A percentile compares a stretch with the other conserved stretches of the same genome.
These are phyloP conservation scores for Pseudopithomyces chartarum DNA, from an alignment of 2,329 filamentous ascomycete genomes.

Conservation along the genomic window DNA sequence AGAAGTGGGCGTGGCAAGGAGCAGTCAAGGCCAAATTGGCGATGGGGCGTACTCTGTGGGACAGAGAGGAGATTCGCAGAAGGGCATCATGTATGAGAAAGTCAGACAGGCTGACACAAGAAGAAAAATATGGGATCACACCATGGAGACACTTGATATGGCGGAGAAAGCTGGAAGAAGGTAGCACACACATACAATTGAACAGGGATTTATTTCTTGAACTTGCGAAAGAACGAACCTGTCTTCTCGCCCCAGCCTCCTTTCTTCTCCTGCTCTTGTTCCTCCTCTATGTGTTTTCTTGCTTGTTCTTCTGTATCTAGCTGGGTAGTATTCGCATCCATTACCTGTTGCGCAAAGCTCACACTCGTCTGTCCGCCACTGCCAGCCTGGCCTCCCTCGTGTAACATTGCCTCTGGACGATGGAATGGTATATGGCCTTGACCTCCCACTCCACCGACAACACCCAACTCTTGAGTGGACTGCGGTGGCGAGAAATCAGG, in stretches of 20 bases:
- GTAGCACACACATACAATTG: background rate
- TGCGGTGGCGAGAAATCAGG: constrained; percentile 5
- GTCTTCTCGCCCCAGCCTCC: constrained; percentile 11
- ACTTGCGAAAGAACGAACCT: constrained; percentile 8
- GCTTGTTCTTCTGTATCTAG: constrained; percentile 43
- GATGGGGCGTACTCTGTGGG: background rate
- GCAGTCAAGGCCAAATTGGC: background rate
- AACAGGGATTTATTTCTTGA: constrained; percentile 6
- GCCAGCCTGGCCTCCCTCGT: constrained; percentile 8
- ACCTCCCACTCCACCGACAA: constrained; percentile 11
- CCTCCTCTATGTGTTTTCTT: constrained; percentile 7
- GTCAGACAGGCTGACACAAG: background rate
- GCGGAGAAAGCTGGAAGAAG: background rate
- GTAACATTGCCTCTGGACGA: constrained; percentile 6
- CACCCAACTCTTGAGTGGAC: constrained; percentile 12
- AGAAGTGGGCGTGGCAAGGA: background rate
- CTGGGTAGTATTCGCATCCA: constrained; percentile 60
- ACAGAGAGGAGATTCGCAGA: background rate
- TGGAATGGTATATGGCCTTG: constrained; percentile 8
- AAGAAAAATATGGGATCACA: background rate
- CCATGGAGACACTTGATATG: background rate
- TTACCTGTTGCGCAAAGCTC: constrained; percentile 57
- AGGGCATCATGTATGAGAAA: background rate
- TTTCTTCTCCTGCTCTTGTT: background rate
- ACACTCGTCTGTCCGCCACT: constrained; percentile 49